Evolutionary conservation across 192 early-diverging fungal genomes (phyloP).

Genomic region (Dissophora ornata): DNA sequence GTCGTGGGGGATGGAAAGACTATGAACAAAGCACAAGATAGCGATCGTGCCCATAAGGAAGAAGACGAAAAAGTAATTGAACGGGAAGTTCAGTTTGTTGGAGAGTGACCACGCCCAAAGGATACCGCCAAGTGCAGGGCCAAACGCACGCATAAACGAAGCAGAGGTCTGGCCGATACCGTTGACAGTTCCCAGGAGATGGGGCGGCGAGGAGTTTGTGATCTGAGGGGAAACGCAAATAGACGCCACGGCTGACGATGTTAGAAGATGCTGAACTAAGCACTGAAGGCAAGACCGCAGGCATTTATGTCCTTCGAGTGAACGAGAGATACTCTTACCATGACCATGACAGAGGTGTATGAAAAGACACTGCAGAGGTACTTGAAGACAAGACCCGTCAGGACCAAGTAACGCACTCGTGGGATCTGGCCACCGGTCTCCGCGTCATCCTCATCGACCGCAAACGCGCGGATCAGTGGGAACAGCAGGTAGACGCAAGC

Average conservation of each 20-base stretch:
- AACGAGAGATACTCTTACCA: slow-evolving; percentile 52
- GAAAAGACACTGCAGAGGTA: slow-evolving; percentile 45
- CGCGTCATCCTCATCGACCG: slow-evolving; percentile 15
- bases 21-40: slow-evolving; percentile 52
- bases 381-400: slow-evolving; percentile 22
- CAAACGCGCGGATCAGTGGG: slow-evolving; percentile 48
- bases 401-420: slow-evolving; percentile 15
- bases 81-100: slow-evolving; percentile 58
- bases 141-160: slow-evolving; percentile 59
- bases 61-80: slow-evolving; percentile 67
- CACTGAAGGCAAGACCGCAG: no score
- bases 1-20: slow-evolving; percentile 41
- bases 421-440: slow-evolving; percentile 11
- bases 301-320: no score
- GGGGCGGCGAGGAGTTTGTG: slow-evolving; percentile 61
- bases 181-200: slow-evolving; percentile 66
- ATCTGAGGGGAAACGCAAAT: slow-evolving; percentile 48
- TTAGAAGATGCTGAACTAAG: no score
- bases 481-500: slow-evolving; percentile 54
- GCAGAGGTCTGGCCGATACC: slow-evolving; percentile 67
- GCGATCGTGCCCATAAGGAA: slow-evolving; percentile 58
- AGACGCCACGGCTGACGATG: background rate
- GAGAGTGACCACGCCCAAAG: slow-evolving; percentile 67
- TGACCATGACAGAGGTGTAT: slow-evolving; percentile 62
- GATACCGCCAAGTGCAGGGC: slow-evolving; percentile 65